phyloP scores from a whole-genome alignment of 1,139 yeast species.

The Sugiyamaella novakii region DNA sequence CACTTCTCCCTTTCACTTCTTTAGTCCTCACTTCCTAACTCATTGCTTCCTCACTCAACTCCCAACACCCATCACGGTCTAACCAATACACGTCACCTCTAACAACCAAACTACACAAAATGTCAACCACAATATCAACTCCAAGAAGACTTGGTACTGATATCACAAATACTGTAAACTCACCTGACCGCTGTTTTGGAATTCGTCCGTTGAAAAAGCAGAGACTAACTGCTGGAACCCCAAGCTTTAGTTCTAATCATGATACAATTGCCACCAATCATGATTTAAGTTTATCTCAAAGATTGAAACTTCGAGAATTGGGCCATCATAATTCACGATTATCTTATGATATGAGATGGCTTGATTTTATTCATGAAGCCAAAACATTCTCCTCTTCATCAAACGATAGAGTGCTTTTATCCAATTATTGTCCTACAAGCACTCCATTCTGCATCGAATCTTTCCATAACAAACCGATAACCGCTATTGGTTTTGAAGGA shows the following conservation, averaged over 20 bases:
- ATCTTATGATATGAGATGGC: slow-evolving; percentile 8
- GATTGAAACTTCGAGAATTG: slow-evolving; percentile 14
- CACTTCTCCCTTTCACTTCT: too few relatives aligned
- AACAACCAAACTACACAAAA: too few relatives aligned
- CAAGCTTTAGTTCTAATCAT: neutral
- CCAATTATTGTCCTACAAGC: slow-evolving; percentile 7
- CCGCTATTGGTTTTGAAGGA: slow-evolving; percentile 21
- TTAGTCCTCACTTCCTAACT: too few relatives aligned
- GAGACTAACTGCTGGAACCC: slow-evolving; percentile 6
- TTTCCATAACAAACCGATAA: slow-evolving; percentile 12
- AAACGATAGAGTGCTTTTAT: slow-evolving; percentile 5
- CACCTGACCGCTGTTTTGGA: slow-evolving; percentile 15
- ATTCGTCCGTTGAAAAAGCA: slow-evolving; percentile 8
- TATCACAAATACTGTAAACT: slow-evolving; percentile 9
- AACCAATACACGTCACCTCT: too few relatives aligned
- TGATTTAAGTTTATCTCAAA: slow-evolving; percentile 3
- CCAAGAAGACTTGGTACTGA: slow-evolving; percentile 12
- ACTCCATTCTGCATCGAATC: slow-evolving; percentile 23
- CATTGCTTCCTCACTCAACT: too few relatives aligned
- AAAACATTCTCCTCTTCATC: slow-evolving; percentile 15
- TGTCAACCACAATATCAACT: neutral
- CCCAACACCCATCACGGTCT: too few relatives aligned
- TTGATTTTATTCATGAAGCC: slow-evolving; percentile 18
- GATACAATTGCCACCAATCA: neutral
- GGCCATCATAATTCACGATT: slow-evolving; percentile 3